Base-by-base conservation (phyloP, 345 rosid species). In the Camelina sativa region DNA sequence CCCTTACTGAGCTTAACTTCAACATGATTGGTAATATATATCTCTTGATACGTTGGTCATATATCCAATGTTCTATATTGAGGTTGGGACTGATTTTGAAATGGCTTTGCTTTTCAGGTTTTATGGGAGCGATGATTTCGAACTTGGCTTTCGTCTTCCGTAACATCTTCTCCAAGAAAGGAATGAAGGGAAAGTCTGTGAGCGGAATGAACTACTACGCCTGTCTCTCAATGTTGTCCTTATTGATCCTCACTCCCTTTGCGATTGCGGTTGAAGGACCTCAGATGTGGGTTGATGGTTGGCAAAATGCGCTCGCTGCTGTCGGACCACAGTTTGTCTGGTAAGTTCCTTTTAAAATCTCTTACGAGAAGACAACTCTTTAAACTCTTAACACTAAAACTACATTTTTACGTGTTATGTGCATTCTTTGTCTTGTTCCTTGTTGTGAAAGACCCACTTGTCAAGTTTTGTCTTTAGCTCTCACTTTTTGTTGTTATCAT, bases 181-280 rank as follows among this genome's bases (percentile, higher is more conserved):
- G 98, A 76, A 91, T 93, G 98, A 91, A 88, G 82, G 98, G 98
- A 76, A 96, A 92, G 73, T 86, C 98, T 35, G 98, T 95, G 80
- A 92, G 98, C 66, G 99, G 99, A 54, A 95, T 95, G 99, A 95
- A 96, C 86, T 96, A 92, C 85, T 96, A 96, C 44, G 99, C 99
- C 5, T 96, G 99, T 79, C 89, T 96, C 69, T 96, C 99, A 37
- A 84, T 96, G 67, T 41, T 96, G 73, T 96, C 99, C 51, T 89
- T 96, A 11, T 32, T 86, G 65, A 91, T 96, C 60, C 98, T 96
- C 78, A 89, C 97, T 2, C 99, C 99, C 4, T 92, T 92, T 70
- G 98, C 99, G 11, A 66, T 96, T 76, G 98, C 97, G 46, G 96
- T 95, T 63, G 99, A 95, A 82, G 98, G 99, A 62, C 99, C 98